Evolutionary conservation across 148 eudicot species (phyloP).

Genomic region (Chenopodium berlandieri): DNA sequence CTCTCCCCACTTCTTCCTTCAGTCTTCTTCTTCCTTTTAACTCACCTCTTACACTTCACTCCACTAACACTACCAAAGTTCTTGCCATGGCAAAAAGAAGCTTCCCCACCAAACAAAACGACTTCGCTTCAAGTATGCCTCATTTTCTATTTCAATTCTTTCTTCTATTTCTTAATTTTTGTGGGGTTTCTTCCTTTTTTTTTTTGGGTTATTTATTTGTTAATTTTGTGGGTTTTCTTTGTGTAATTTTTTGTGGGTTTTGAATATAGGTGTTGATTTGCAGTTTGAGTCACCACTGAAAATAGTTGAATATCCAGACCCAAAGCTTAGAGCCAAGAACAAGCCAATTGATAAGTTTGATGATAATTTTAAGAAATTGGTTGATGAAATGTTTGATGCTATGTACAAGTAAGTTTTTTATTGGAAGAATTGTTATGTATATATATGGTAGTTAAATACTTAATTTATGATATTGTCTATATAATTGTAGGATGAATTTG

Average conservation of each 20-base stretch:
- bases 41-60: not conserved
- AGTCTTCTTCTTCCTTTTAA: not conserved
- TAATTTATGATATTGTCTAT: not conserved
- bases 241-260: not conserved
- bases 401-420: constrained; percentile 76
- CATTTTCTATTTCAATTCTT: not conserved
- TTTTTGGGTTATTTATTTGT: not conserved
- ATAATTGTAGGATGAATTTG: not conserved
- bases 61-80: constrained; percentile 11
- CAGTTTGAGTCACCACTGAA: constrained; percentile 58
- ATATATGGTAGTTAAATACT: too few relatives aligned
- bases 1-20: constrained; percentile 7
- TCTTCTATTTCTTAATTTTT: not conserved
- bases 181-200: not conserved
- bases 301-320: constrained; percentile 88
- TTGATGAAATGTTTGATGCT: constrained; percentile 78
- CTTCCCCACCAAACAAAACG: constrained; percentile 34
- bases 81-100: constrained; percentile 48
- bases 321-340: constrained; percentile 75
- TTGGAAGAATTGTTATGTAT: not conserved
- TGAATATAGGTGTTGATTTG: constrained; percentile 66
- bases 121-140: constrained; percentile 45
- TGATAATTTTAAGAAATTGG: constrained; percentile 72
- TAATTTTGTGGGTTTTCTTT: not conserved
- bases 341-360: constrained; percentile 72